Conservation (phyloP, 164 flowering plant genomes). For the Magnolia kwangsiensis region DNA sequence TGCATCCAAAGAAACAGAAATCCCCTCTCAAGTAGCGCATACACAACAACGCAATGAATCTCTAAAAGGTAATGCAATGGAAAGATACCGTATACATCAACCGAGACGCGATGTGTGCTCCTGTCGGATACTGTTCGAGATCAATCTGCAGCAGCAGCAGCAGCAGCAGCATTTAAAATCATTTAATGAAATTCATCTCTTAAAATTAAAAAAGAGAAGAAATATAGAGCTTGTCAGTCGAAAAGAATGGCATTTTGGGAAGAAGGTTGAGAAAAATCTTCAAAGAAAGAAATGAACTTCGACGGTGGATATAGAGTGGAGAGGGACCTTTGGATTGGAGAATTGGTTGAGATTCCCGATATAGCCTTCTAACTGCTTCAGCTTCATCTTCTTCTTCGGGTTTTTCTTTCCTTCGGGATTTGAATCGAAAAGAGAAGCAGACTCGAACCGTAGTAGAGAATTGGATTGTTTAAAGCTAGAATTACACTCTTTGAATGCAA, state of each 20-base stretch:
- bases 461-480: too few species aligned
- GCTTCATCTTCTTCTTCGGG: constrained; percentile 54
- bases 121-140: constrained; percentile 93
- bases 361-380: constrained; percentile 77
- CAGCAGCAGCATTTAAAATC: not conserved
- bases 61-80: not conserved
- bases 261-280: not conserved
- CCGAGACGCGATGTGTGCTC: constrained; percentile 93
- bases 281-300: not conserved
- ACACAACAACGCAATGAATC: not conserved
- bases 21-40: not conserved
- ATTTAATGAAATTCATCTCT: not conserved
- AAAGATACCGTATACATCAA: constrained; percentile 66
- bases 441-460: not conserved
- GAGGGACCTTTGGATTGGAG: constrained; percentile 65
- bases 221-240: too few species aligned
- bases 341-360: constrained; percentile 84
- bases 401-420: not conserved
- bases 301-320: constrained; percentile 4
- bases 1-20: not conserved
- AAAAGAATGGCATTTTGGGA: not conserved
- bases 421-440: not conserved
- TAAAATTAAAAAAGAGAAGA: too few species aligned
- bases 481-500: too few species aligned
- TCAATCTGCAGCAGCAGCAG: constrained; percentile 52